Percentiles rank a stretch among this genome's conserved stretches.
Evolutionary conservation across 495 filamentous ascomycete genomes (phyloP).

Genomic region (Darksidea phi): DNA sequence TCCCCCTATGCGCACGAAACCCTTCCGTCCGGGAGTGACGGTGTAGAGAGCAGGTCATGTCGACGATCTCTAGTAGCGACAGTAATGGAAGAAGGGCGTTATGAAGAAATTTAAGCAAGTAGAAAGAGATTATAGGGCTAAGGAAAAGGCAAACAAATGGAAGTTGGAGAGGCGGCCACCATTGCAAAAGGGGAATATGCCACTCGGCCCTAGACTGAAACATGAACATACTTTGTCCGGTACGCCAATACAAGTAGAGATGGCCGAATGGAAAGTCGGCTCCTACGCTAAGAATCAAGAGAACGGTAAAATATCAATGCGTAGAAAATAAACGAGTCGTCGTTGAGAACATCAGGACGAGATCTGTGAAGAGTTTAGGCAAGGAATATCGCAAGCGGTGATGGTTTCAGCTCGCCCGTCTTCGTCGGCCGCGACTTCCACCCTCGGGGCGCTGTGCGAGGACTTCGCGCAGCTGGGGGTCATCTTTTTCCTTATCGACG

Average conservation of each 20-base stretch:
- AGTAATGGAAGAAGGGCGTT: neutral
- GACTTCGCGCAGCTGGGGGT: constrained; percentile 73
- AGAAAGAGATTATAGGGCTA: neutral
- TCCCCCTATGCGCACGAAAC: neutral
- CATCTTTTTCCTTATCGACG: constrained; percentile 80
- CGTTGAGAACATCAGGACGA: neutral
- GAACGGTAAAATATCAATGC: neutral
- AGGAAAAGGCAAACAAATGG: neutral
- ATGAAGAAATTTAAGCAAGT: neutral
- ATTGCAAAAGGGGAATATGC: no score
- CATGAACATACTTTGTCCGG: neutral
- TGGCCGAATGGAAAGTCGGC: neutral
- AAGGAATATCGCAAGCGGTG: neutral
- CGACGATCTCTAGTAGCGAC: neutral
- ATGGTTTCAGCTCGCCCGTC: constrained; percentile 50
- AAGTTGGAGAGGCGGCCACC: neutral
- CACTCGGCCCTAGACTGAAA: neutral
- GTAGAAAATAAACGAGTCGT: neutral
- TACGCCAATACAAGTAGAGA: neutral
- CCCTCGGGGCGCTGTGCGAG: constrained; percentile 82
- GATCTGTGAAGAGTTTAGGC: neutral
- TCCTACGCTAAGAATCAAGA: neutral
- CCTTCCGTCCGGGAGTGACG: neutral
- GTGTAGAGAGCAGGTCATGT: neutral
- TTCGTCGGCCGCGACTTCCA: constrained; percentile 75